phyloP scores from a whole-genome alignment of 2,329 filamentous ascomycete species.

The Aspergillus sclerotialis region DNA sequence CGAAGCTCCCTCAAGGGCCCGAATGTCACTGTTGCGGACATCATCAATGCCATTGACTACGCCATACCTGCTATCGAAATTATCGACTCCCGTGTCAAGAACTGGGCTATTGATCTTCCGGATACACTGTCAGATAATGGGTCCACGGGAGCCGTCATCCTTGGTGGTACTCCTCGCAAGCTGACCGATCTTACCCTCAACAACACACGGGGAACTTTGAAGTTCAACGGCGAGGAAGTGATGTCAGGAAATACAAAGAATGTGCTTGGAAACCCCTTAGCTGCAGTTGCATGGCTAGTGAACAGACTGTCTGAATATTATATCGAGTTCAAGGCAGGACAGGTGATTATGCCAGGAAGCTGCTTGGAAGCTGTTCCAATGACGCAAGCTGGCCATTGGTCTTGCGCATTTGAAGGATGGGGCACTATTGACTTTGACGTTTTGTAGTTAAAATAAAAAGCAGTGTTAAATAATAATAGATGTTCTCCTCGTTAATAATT shows the following conservation, averaged over 20 bases:
- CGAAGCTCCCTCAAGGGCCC: constrained; percentile 6
- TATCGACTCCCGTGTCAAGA: constrained; percentile 12
- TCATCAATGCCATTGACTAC: constrained; percentile 13
- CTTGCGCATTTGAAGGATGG: constrained; percentile 11
- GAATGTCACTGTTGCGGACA: constrained; percentile 12
- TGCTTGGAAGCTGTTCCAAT: constrained; percentile 12
- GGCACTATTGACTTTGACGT: constrained; percentile 13
- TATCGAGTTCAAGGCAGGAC: constrained; percentile 10
- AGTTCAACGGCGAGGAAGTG: constrained; percentile 10
- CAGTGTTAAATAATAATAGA: too few relatives aligned
- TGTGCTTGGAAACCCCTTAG: constrained; percentile 10
- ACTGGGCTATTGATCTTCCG: constrained; percentile 12
- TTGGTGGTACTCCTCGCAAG: constrained; percentile 10
- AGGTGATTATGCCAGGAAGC: constrained; percentile 11
- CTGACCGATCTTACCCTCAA: constrained; percentile 9
- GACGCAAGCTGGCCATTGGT: constrained; percentile 9
- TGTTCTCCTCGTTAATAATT: too few relatives aligned
- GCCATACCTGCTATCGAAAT: constrained; percentile 12
- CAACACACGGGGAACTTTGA: constrained; percentile 7
- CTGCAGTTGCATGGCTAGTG: constrained; percentile 11
- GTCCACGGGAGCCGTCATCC: constrained; percentile 10
- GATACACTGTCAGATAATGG: constrained; percentile 14
- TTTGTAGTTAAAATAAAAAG: constrained; percentile 7
- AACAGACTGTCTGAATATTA: constrained; percentile 10
- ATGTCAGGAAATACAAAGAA: constrained; percentile 13